A percentile compares a stretch with the other conserved stretches of the same genome.
Conservation (phyloP, 495 filamentous ascomycete genomes). For the Lineolata rhizophorae region DNA sequence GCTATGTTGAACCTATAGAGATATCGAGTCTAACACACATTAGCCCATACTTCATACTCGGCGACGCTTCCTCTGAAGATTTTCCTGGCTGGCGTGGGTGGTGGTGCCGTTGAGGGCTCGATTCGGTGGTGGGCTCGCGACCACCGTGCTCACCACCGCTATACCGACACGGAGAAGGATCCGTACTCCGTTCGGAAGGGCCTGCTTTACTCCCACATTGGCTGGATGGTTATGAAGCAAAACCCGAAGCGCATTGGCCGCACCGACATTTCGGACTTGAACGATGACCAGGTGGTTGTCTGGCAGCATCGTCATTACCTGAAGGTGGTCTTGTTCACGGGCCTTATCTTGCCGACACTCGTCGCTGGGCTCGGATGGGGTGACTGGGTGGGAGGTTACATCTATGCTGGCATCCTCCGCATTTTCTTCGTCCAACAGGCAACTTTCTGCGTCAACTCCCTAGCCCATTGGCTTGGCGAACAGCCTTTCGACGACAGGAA, state of each 20-base stretch:
- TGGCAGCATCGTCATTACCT: slow-evolving; percentile 93
- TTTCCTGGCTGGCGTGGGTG: slow-evolving; percentile 78
- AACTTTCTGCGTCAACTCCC: slow-evolving; percentile 97
- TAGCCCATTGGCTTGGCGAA: slow-evolving; percentile 97
- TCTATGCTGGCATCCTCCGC: slow-evolving; percentile 88
- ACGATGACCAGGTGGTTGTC: slow-evolving; percentile 81
- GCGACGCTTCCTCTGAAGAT: slow-evolving; percentile 74
- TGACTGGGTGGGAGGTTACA: slow-evolving; percentile 77
- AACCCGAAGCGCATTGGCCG: slow-evolving; percentile 42
- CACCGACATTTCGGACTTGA: slow-evolving; percentile 90
- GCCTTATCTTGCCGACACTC: slow-evolving; percentile 59
- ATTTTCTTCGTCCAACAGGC: slow-evolving; percentile 99
- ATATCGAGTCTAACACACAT: slow-evolving; percentile 85
- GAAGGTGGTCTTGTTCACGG: slow-evolving; percentile 73
- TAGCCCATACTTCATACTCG: slow-evolving; percentile 87
- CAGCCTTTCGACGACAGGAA: slow-evolving; percentile 99
- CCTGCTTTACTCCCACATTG: slow-evolving; percentile 85
- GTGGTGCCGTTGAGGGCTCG: slow-evolving; percentile 88
- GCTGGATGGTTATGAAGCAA: slow-evolving; percentile 38
- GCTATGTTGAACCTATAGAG: slow-evolving; percentile 31
- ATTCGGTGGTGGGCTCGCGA: slow-evolving; percentile 95
- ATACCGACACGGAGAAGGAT: slow-evolving; percentile 98
- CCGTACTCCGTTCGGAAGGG: slow-evolving; percentile 98
- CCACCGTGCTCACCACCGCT: slow-evolving; percentile 88
- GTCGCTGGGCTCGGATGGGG: slow-evolving; percentile 75